phyloP scores from a whole-genome alignment of 768 basidiomycete genomes.

The Mycena amicta region DNA sequence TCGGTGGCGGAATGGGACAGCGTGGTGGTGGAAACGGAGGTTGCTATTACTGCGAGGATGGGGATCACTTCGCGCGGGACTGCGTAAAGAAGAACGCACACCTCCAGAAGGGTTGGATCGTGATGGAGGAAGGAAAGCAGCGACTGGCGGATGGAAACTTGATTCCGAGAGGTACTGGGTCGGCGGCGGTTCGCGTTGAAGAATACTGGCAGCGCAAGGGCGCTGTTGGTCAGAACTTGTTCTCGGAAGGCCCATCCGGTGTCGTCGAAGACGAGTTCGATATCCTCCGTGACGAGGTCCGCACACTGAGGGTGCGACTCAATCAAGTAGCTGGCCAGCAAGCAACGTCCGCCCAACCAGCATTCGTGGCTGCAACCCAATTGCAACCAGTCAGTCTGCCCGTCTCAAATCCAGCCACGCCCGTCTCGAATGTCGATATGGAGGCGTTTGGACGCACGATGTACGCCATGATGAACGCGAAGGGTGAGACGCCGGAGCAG shows the following conservation, averaged over 20 bases:
- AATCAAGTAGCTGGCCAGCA: neutral
- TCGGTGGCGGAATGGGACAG: neutral
- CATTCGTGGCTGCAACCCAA: neutral
- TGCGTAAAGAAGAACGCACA: neutral
- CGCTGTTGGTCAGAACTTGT: neutral
- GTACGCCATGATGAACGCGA: neutral
- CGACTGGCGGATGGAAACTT: neutral
- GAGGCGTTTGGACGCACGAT: neutral
- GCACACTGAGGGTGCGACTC: neutral
- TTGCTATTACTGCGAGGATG: constrained; percentile 5
- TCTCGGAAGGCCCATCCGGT: neutral
- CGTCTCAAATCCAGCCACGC: neutral
- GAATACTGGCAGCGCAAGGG: too few species aligned
- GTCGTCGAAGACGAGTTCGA: neutral
- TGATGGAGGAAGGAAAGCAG: neutral
- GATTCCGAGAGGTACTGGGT: constrained; percentile 1
- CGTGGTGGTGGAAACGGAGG: neutral
- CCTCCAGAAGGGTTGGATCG: constrained; percentile 4
- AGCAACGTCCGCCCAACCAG: neutral
- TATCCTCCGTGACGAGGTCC: neutral
- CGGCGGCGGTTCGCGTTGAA: neutral
- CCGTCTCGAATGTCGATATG: neutral
- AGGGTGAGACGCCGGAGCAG: neutral
- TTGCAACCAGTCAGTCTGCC: too few species aligned
- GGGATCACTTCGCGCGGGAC: constrained; percentile 3